Evolutionary conservation across 2,329 filamentous ascomycete genomes (phyloP).

Genomic region (Bipolaris gigantea): DNA sequence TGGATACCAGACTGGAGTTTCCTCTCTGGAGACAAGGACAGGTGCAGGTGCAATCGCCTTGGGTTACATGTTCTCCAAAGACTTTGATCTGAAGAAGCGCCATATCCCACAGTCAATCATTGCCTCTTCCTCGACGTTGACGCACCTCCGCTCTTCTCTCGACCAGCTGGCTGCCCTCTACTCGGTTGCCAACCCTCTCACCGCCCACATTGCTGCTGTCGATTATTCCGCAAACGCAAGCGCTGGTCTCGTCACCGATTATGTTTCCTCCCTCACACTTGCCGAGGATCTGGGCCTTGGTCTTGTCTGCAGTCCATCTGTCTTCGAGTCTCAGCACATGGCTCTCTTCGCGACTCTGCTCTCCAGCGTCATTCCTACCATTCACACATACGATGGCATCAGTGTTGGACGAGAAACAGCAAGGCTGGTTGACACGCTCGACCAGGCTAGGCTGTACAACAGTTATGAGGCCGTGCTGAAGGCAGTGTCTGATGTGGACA

Average conservation of each 20-base stretch:
- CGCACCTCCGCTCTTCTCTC: conserved; percentile 77
- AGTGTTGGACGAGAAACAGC: conserved; percentile 80
- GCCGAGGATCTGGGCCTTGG: conserved; percentile 90
- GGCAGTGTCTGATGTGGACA: conserved; percentile 63
- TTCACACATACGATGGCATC: conserved; percentile 88
- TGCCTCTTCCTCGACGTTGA: conserved; percentile 80
- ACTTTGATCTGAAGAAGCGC: conserved; percentile 90
- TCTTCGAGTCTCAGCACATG: conserved; percentile 95
- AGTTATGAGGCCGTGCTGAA: conserved; percentile 69
- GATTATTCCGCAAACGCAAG: conserved; percentile 72
- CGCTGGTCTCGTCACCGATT: conserved; percentile 81
- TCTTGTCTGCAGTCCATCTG: conserved; percentile 80
- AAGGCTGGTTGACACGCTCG: conserved; percentile 78
- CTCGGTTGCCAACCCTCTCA: conserved; percentile 87
- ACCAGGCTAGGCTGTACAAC: conserved; percentile 68
- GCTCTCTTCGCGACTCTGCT: conserved; percentile 82
- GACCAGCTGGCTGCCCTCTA: conserved; percentile 93
- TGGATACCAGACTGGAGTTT: conserved; percentile 75
- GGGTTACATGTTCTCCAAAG: conserved; percentile 96
- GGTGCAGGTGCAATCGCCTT: conserved; percentile 90
- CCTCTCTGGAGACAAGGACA: conserved; percentile 80
- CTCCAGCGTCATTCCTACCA: conserved; percentile 74
- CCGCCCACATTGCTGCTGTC: conserved; percentile 86
- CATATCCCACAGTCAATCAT: conserved; percentile 89
- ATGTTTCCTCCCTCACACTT: conserved; percentile 74